Evolutionary conservation across 441 rosid species (phyloP).

Genomic region (California macrophylla): DNA sequence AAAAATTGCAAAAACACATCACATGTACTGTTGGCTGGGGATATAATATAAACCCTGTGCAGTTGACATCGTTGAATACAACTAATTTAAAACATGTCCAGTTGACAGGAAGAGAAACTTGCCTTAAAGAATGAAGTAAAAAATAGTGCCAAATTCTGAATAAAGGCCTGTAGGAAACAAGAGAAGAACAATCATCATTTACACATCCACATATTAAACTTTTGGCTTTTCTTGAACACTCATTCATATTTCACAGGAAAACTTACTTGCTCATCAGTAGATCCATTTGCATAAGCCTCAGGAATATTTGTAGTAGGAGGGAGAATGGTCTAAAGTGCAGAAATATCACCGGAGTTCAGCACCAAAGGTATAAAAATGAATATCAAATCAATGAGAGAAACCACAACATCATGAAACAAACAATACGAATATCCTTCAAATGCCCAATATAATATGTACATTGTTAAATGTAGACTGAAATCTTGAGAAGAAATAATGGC

Average conservation of each 20-base stretch:
- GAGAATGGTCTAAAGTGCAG: conserved; percentile 50
- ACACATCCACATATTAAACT: not conserved
- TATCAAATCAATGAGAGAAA: not conserved
- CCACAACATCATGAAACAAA: not conserved
- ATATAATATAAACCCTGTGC: not conserved
- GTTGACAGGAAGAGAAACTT: conserved; percentile 20
- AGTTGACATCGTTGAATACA: not conserved
- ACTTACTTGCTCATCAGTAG: conserved; percentile 81
- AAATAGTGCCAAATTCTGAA: conserved; percentile 90
- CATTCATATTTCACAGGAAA: conserved; percentile 19
- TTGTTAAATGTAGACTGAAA: not conserved
- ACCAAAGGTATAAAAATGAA: conserved; percentile 9
- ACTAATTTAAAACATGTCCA: not conserved
- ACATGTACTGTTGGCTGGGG: not conserved
- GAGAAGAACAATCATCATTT: not conserved
- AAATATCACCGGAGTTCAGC: not conserved
- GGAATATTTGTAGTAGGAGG: conserved; percentile 77
- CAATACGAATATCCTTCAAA: not conserved
- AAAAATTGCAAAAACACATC: not conserved
- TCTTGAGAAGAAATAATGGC: not conserved
- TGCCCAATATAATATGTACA: too few relatives aligned
- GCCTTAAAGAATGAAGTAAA: conserved; percentile 94
- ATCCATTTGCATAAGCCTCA: conserved; percentile 83
- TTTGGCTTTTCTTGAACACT: conserved; percentile 6
- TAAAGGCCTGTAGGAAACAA: conserved; percentile 68